Evolutionary conservation across 1,139 yeast genomes (phyloP).

Genomic region (Lodderomyces margitis): DNA sequence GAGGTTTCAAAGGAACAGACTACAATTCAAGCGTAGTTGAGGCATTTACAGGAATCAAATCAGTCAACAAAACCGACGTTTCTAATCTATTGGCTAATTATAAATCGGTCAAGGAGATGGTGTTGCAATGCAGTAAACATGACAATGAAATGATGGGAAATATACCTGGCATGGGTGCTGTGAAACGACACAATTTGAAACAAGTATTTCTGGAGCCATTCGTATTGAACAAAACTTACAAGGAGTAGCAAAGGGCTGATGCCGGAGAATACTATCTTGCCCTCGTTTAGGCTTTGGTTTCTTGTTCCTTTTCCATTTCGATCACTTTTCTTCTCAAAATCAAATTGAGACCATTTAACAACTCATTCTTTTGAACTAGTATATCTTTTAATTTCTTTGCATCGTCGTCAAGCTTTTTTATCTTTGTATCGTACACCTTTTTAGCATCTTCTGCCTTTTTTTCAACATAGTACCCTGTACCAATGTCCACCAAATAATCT

Average conservation of each 20-base stretch:
- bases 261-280: neutral
- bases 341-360: conserved; percentile 51
- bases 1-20: conserved; percentile 43
- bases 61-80: conserved; percentile 61
- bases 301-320: conserved; percentile 40
- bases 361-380: conserved; percentile 61
- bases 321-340: conserved; percentile 48
- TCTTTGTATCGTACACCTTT: conserved; percentile 70
- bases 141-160: conserved; percentile 23
- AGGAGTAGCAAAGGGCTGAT: conserved; percentile 3
- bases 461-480: conserved; percentile 93
- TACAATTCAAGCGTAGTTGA: conserved; percentile 52
- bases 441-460: conserved; percentile 69
- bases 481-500: conserved; percentile 86
- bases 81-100: conserved; percentile 52
- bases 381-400: conserved; percentile 71
- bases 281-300: conserved; percentile 9
- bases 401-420: conserved; percentile 70
- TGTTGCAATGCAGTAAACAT: conserved; percentile 26
- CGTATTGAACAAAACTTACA: conserved; percentile 38
- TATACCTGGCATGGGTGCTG: conserved; percentile 57
- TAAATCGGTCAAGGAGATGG: conserved; percentile 50
- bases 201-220: conserved; percentile 54
- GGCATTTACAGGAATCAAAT: conserved; percentile 49
- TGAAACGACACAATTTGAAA: conserved; percentile 46